phyloP scores from a whole-genome alignment of 2,329 filamentous ascomycete genomes.

The Corniculantispora saksenae region DNA sequence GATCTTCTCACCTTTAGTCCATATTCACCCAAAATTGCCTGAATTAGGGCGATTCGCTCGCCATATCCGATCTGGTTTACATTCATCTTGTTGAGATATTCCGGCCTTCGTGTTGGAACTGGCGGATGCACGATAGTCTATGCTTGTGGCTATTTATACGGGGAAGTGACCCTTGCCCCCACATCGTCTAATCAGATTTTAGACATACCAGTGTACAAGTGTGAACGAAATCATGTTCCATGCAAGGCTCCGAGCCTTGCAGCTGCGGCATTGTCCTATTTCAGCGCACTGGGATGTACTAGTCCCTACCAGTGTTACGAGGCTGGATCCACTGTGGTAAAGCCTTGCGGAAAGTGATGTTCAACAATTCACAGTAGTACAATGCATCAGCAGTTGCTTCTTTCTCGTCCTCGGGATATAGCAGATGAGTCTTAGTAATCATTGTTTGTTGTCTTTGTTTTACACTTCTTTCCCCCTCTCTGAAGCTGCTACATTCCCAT shows the following conservation, averaged over 20 bases:
- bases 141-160: background rate
- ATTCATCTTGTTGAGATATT: background rate
- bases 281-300: background rate
- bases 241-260: background rate
- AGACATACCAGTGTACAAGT: background rate
- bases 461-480: background rate
- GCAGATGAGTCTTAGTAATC: background rate
- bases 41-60: background rate
- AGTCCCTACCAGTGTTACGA: background rate
- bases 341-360: background rate
- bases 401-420: background rate
- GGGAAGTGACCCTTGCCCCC: background rate
- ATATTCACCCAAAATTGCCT: background rate
- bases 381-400: background rate
- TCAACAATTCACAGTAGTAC: background rate
- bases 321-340: background rate
- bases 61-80: conserved; percentile 7
- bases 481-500: background rate
- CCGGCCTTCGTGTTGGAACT: background rate
- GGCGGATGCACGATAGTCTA: background rate
- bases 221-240: background rate
- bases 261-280: background rate
- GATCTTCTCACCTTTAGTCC: background rate
- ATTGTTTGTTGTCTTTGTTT: background rate
- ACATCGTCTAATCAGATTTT: background rate